Base-by-base conservation (phyloP, 2,329 filamentous ascomycete species). In the Ophiocordyceps camponoti-leonardi region DNA sequence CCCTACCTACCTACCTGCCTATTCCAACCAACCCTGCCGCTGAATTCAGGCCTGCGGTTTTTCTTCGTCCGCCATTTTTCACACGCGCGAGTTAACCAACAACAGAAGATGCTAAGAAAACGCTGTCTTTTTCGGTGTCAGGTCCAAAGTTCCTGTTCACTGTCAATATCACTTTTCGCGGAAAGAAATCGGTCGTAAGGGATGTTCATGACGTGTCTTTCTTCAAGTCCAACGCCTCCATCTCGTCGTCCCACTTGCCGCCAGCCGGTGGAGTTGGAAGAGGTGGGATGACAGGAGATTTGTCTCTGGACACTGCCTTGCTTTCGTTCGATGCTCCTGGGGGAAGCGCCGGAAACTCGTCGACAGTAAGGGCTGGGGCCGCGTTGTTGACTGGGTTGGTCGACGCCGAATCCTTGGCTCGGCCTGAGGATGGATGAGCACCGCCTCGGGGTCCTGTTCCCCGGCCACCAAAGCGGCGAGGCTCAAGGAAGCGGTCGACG, bases 201-300 rank as follows among this genome's bases (percentile, higher is more conserved):
- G 22, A 6, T 33, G 31, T 14, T 23, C 23, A 41, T 41, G 28
- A 42, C 14, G 37, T 20, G 35, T 30, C 26, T 45, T 56, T 52
- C 41, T 56, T 58, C n/a, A 49, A 66, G 23, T 74, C 70, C 13
- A 70, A 58, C 6, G 64, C 69, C 43, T 71, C 71, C 65, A 77
- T 72, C 58, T 78, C 74, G 33, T 78, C 74, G 44, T 71, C 74
- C 74, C 74, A 77, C 46, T 69, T 63, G 12, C 61, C 66, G 10
- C 67, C 57, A 1, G 47, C 47, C 41, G 16, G 64, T 55, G 46
- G 54, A 41, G 59, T 43, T 1, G 55, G 54, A 13, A 53, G 53
- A 1, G 56, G 50, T 11, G 54, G 52, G 5, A 49, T 35, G 11
- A 35, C 41, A 4, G 49, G 26, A 2, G 28, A 37, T 33, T 44